Evolutionary conservation across 1,284 basidiomycete genomes (phyloP), one percentile per base, ranked within the genome.

Genomic region (Fistulinella staudtii): DNA sequence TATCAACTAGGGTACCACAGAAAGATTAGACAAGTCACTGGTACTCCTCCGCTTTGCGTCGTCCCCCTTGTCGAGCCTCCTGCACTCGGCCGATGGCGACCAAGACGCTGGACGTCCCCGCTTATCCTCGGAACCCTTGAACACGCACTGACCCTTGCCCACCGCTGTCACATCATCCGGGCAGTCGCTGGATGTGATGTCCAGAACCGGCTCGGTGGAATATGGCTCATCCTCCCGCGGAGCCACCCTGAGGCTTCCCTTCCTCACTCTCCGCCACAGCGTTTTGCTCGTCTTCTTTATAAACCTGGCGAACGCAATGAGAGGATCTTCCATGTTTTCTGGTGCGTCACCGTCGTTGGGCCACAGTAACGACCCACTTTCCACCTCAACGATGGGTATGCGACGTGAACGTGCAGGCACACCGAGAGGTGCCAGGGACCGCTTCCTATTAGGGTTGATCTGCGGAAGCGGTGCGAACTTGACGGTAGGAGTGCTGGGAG

Each of bases 381-480:
- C 55, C 33, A 47, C 41, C 15, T 47, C 40, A 18, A 45, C 34
- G 30, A 22, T 22, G 8, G 30, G 39, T 44, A 63, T 66, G 41
- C 68, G 61, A 31, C 69, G 64, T 21, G 70, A 71, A 40, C 79
- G 77, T n/a, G 75, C 79, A 40, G 80, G 76, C 53, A 82, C 74
- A 21, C 83, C 83, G 14, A 86, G 69, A 14, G 79, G 81, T n/a
- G 72, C 67, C 35, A 68, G 63, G 7, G 74, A 76, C 34, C 75
- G 73, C 37, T 79, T 74, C 53, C 74, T 75, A 28, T 76, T 70
- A 2, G 77, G 78, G 15, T 72, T 77, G 13, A 75, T 64, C 42
- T 73, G 61, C 0, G 83, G 83, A 27, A 86, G 70, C 1, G 83
- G 83, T 1, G 84, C 83, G 51, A 86, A 86, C 49, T 71, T 75